Evolutionary conservation across 108 stramenopile genomes (phyloP).

Genomic region (Nitzschia inconspicua): DNA sequence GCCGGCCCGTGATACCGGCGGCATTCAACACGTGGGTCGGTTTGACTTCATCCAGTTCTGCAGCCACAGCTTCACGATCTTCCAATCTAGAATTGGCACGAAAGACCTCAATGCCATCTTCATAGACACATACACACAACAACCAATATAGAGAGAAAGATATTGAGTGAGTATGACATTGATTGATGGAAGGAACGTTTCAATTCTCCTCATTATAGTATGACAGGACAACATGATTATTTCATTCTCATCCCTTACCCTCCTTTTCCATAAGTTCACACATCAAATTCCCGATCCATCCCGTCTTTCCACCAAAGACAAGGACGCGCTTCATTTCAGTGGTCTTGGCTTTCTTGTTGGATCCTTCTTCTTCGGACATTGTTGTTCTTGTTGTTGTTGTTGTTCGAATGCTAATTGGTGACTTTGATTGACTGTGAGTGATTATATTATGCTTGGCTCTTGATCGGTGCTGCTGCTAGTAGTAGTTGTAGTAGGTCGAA

Average conservation of each 20-base stretch:
- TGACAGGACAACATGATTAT: background rate
- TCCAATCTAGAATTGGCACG: conserved; percentile 88
- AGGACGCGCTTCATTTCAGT: conserved; percentile 71
- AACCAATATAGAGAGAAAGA: background rate
- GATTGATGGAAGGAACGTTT: background rate
- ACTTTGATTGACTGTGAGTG: no score
- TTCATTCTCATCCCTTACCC: conserved; percentile 18
- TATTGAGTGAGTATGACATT: background rate
- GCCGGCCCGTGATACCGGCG: conserved; percentile 99
- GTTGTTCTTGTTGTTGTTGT: background rate
- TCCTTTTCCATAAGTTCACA: conserved; percentile 66
- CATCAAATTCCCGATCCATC: conserved; percentile 97
- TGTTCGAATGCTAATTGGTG: background rate
- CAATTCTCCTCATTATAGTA: no score
- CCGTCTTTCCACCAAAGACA: conserved; percentile 95
- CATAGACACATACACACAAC: background rate
- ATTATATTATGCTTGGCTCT: no score
- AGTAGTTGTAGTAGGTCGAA: no score
- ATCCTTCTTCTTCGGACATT: background rate
- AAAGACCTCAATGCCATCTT: conserved; percentile 73
- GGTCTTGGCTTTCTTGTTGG: conserved; percentile 8
- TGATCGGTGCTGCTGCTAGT: no score
- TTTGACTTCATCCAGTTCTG: conserved; percentile 86
- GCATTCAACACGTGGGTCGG: conserved; percentile 98
- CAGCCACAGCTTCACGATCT: conserved; percentile 85